These are phyloP conservation scores for Calonectria crousiana DNA, from an alignment of 2,329 filamentous ascomycete genomes.

Conservation along the genomic window DNA sequence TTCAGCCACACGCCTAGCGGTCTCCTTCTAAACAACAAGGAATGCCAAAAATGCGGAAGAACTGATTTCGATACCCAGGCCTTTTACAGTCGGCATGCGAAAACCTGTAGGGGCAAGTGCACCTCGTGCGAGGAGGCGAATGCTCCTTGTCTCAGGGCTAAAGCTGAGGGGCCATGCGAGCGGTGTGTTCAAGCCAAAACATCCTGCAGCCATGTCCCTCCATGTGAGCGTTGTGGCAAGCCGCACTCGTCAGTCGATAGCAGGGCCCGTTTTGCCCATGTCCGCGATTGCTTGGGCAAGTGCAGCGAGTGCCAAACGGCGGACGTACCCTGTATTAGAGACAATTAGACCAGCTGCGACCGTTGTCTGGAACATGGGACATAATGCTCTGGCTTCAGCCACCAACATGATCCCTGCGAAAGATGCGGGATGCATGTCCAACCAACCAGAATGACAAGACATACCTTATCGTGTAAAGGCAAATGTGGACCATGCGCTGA, in stretches of 20 bases:
- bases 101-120: background rate
- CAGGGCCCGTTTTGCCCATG: background rate
- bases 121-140: background rate
- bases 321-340: background rate
- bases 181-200: background rate
- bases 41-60: background rate
- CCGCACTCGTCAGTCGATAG: background rate
- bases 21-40: background rate
- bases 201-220: background rate
- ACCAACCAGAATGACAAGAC: background rate
- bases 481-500: background rate
- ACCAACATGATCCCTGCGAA: background rate
- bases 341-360: background rate
- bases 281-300: background rate
- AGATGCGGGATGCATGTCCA: background rate
- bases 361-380: background rate
- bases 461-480: background rate
- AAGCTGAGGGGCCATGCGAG: background rate
- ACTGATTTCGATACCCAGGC: background rate
- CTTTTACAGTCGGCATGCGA: background rate
- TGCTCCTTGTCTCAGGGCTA: background rate
- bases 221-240: background rate
- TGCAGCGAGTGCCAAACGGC: background rate
- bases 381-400: background rate
- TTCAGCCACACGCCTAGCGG: background rate